These are phyloP conservation scores for Gloeophyllum trabeum DNA, from an alignment of 768 basidiomycete species.

Conservation along the genomic window DNA sequence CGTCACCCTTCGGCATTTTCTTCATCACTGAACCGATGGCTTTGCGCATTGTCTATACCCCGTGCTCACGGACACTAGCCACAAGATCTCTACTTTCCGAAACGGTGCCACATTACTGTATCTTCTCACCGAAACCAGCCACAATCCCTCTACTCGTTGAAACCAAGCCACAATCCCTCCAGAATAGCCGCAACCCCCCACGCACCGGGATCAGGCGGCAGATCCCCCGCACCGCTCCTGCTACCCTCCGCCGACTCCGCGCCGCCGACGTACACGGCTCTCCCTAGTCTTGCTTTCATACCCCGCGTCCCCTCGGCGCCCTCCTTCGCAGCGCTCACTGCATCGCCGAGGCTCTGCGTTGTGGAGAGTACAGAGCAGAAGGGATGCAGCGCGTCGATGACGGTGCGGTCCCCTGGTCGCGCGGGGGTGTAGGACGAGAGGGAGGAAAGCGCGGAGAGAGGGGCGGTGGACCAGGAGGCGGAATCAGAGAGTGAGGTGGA, in stretches of 20 bases:
- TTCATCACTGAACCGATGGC: too few relatives aligned
- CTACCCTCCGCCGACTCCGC: conserved; percentile 14
- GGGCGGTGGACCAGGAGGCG: conserved; percentile 9
- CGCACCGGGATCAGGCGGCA: conserved; percentile 40
- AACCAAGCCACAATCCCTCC: conserved; percentile 20
- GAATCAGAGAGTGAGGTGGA: background rate
- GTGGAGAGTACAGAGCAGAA: background rate
- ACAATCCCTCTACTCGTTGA: too few relatives aligned
- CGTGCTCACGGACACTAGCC: too few relatives aligned
- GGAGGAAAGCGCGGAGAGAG: background rate
- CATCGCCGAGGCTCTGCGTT: background rate
- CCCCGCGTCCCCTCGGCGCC: background rate
- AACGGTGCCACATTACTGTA: too few relatives aligned
- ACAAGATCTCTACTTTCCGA: too few relatives aligned
- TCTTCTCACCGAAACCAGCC: too few relatives aligned
- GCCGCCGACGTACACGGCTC: conserved; percentile 36
- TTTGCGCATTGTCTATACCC: too few relatives aligned
- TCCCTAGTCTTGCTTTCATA: conserved; percentile 15
- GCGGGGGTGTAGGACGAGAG: background rate
- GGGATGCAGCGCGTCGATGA: background rate
- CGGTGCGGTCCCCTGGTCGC: background rate
- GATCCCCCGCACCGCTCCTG: conserved; percentile 9
- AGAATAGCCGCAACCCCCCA: conserved; percentile 35
- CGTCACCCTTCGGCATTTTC: too few relatives aligned
- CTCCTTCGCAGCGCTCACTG: background rate